Percentiles rank a stretch among this genome's conserved stretches.
Evolutionary conservation across 164 flowering plant species (phyloP).

Genomic region (Chloranthus sessilifolius): DNA sequence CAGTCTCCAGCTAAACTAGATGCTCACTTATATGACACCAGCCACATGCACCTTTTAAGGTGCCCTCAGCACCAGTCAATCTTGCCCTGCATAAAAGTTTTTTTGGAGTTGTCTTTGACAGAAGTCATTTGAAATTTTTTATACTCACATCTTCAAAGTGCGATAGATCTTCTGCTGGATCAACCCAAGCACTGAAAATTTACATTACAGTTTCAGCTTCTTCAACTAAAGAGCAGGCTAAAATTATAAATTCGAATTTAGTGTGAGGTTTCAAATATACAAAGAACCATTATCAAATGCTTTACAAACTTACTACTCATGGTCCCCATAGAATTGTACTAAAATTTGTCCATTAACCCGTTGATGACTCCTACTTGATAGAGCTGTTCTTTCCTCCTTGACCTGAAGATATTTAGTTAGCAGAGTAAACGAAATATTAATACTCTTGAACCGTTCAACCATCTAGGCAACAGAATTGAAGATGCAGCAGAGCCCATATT

Average conservation of each 20-base stretch:
- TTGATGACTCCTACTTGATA: constrained; percentile 6
- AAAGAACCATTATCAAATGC: background rate
- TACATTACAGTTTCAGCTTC: constrained; percentile 8
- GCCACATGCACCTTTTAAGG: background rate
- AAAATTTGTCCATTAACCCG: constrained; percentile 21
- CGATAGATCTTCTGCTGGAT: constrained; percentile 28
- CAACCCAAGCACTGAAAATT: constrained; percentile 32
- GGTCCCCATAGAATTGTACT: constrained; percentile 25
- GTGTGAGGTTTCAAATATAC: too few species aligned
- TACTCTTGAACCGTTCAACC: too few species aligned
- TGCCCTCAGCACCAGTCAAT: background rate
- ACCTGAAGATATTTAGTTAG: constrained; percentile 13
- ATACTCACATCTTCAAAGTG: constrained; percentile 28
- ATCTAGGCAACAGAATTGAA: too few species aligned
- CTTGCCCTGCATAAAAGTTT: constrained; percentile 1
- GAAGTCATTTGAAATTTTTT: background rate
- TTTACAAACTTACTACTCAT: constrained; percentile 12
- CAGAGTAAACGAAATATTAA: background rate
- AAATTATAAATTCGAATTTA: too few species aligned
- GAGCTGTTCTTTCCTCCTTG: constrained; percentile 20
- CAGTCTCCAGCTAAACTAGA: background rate
- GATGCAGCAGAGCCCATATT: background rate
- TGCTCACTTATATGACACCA: background rate
- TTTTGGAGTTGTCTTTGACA: background rate
- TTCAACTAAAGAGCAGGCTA: background rate